Evolutionary conservation across 306 rosid genomes (phyloP).

Genomic region (Glycyrrhiza uralensis): DNA sequence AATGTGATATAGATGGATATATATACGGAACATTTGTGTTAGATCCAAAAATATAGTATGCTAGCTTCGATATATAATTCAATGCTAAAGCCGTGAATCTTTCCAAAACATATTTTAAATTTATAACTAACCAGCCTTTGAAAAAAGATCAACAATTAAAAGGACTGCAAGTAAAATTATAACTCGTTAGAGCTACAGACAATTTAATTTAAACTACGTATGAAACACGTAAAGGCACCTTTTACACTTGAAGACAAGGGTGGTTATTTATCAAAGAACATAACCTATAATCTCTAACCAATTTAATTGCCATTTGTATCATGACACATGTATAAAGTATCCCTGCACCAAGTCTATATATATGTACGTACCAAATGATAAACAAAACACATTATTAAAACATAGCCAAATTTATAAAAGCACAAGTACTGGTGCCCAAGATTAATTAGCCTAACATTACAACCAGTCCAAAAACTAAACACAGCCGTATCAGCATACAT

Average conservation of each 20-base stretch:
- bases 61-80: slow-evolving; percentile 7
- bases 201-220: slow-evolving; percentile 4
- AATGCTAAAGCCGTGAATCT: not conserved
- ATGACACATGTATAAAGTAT: not conserved
- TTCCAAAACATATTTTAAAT: not conserved
- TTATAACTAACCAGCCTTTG: slow-evolving; percentile 33
- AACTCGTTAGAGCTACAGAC: too few species aligned
- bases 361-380: not conserved
- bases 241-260: slow-evolving; percentile 3
- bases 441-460: too few species aligned
- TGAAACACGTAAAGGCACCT: slow-evolving; percentile 16
- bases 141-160: not conserved
- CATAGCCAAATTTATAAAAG: too few species aligned
- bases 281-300: not conserved
- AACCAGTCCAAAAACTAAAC: too few species aligned
- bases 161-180: not conserved
- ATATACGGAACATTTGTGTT: slow-evolving; percentile 3
- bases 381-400: too few species aligned
- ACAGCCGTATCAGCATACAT: too few species aligned
- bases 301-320: not conserved
- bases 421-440: too few species aligned
- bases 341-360: not conserved
- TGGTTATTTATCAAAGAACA: not conserved
- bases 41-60: not conserved
- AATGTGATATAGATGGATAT: slow-evolving; percentile 26